These are phyloP conservation scores for Sophora flavescens DNA, from an alignment of 306 rosid genomes.

Conservation along the genomic window DNA sequence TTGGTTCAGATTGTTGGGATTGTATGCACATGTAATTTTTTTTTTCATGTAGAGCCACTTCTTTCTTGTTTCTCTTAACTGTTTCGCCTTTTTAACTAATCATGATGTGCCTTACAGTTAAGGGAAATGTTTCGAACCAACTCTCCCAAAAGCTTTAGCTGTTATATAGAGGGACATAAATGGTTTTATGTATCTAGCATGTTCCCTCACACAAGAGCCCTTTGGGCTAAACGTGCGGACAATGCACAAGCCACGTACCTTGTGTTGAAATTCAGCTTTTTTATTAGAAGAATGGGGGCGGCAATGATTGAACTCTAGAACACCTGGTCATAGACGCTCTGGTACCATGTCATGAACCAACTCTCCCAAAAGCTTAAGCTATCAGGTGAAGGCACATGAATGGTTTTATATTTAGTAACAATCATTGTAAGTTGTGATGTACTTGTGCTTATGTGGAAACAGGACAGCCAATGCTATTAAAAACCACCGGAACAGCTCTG, in stretches of 20 bases:
- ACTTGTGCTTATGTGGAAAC: constrained; percentile 53
- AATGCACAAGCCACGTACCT: neutral
- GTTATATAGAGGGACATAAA: no score
- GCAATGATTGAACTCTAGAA: neutral
- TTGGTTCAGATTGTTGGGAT: constrained; percentile 29
- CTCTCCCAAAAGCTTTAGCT: neutral
- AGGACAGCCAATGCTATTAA: constrained; percentile 88
- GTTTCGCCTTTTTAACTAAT: constrained; percentile 45
- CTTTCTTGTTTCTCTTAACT: constrained; percentile 53
- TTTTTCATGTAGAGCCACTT: constrained; percentile 7
- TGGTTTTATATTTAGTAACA: neutral
- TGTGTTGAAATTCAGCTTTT: neutral
- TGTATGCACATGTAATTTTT: neutral
- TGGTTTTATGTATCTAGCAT: neutral
- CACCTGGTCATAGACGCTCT: neutral
- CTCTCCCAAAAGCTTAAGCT: neutral
- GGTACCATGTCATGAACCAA: neutral
- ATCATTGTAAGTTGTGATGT: constrained; percentile 9
- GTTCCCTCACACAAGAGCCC: neutral
- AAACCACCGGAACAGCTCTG: constrained; percentile 92
- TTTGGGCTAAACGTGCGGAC: neutral
- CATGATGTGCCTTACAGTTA: constrained; percentile 54
- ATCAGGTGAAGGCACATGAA: neutral
- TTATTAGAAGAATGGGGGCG: neutral
- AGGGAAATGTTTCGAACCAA: neutral